phyloP scores from a whole-genome alignment of 768 basidiomycete genomes.

The Lactarius trivialis region DNA sequence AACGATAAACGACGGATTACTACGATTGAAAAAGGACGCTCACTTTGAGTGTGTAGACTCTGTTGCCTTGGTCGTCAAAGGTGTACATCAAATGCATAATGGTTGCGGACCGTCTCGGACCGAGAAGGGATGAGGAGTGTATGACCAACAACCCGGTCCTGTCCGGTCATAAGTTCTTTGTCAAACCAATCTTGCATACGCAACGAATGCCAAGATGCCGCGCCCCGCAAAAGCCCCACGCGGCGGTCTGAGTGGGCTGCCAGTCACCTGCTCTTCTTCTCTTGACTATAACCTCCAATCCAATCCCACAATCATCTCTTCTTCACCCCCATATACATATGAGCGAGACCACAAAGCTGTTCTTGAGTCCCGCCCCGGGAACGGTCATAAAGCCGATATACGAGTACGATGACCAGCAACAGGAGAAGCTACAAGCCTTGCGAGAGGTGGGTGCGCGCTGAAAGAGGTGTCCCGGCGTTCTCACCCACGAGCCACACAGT shows the following conservation, averaged over 20 bases:
- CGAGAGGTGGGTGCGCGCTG: conserved; percentile 44
- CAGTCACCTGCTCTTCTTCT: background rate
- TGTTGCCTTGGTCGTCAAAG: conserved; percentile 64
- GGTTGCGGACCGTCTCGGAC: background rate
- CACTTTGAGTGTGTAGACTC: conserved; percentile 92
- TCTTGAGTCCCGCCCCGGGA: conserved; percentile 49
- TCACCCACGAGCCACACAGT: conserved; percentile 36
- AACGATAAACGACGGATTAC: background rate
- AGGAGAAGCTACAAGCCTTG: conserved; percentile 50
- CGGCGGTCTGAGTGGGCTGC: background rate
- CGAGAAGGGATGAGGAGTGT: background rate
- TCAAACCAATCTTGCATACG: background rate
- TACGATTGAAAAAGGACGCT: conserved; percentile 20
- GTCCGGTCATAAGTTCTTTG: background rate
- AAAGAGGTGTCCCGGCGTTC: background rate
- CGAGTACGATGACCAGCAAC: conserved; percentile 59
- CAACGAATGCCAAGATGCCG: conserved; percentile 10
- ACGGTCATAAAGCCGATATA: conserved; percentile 49
- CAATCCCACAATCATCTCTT: background rate
- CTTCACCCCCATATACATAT: conserved; percentile 27
- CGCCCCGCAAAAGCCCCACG: background rate
- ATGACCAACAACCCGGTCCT: background rate
- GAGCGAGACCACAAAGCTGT: conserved; percentile 40
- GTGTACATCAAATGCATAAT: conserved; percentile 98
- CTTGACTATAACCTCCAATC: background rate